A percentile compares a stretch with the other conserved stretches of the same genome.
These are phyloP conservation scores for Elongisporangium prolatum DNA, from an alignment of 352 stramenopile genomes.

Conservation along the genomic window DNA sequence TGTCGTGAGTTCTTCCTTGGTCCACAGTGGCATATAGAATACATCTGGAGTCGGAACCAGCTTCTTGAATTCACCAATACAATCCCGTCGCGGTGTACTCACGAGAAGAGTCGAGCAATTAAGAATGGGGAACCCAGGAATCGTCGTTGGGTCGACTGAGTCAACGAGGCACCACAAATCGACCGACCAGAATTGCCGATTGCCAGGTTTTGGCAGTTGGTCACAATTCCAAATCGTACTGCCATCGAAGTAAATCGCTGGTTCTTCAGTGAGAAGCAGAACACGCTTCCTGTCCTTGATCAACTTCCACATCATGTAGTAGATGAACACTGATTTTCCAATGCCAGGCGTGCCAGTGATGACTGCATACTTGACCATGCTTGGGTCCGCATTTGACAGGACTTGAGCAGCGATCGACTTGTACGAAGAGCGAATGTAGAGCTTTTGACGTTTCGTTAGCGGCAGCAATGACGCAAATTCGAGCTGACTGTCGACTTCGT, in stretches of 20 bases:
- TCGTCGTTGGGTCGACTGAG: conserved; percentile 12
- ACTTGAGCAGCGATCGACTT: too few species aligned
- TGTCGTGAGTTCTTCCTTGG: conserved; percentile 18
- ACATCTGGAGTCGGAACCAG: conserved; percentile 19
- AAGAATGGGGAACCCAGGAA: conserved; percentile 11
- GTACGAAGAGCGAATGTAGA: too few species aligned
- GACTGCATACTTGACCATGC: conserved; percentile 18
- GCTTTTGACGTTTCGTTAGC: too few species aligned
- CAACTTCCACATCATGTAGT: conserved; percentile 23
- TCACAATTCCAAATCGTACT: conserved; percentile 7
- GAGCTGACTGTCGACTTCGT: too few species aligned
- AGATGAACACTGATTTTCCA: too few species aligned
- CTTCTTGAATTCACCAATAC: conserved; percentile 30
- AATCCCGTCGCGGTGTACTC: conserved; percentile 22
- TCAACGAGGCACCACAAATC: conserved; percentile 31
- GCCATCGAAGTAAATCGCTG: conserved; percentile 25
- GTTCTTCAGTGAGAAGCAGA: conserved; percentile 10
- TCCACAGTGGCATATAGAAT: conserved; percentile 29
- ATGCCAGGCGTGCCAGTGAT: conserved; percentile 25
- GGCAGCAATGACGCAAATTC: too few species aligned
- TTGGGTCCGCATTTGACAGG: too few species aligned
- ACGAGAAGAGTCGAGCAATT: conserved; percentile 18
- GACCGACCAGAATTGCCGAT: conserved; percentile 16
- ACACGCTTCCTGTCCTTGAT: conserved; percentile 24
- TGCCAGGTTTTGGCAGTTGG: conserved; percentile 1